Evolutionary conservation across 1,139 yeast genomes (phyloP).

Genomic region (Arxiozyma telluris): DNA sequence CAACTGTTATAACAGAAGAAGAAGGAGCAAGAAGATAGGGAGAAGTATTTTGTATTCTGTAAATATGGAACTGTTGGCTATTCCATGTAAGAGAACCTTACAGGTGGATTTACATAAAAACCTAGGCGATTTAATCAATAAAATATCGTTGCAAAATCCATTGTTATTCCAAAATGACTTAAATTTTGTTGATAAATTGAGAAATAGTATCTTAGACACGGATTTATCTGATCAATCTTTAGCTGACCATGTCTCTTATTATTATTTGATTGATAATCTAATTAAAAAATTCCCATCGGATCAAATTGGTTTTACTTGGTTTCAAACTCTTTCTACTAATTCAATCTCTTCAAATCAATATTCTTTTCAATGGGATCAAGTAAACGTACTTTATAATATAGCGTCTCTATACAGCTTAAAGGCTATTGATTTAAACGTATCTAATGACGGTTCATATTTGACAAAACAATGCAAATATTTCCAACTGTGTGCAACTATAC

Average conservation of each 20-base stretch:
- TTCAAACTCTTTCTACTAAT: constrained; percentile 52
- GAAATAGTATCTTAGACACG: constrained; percentile 32
- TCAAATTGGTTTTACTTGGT: constrained; percentile 58
- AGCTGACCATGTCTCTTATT: constrained; percentile 31
- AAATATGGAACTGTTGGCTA: constrained; percentile 1
- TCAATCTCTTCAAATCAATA: constrained; percentile 40
- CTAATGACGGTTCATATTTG: constrained; percentile 39
- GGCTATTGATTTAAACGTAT: constrained; percentile 37
- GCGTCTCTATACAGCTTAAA: constrained; percentile 55
- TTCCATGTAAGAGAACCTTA: constrained; percentile 34
- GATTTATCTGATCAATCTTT: constrained; percentile 26
- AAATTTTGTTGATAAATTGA: constrained; percentile 33
- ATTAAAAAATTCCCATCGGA: constrained; percentile 39
- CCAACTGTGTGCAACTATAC: constrained; percentile 51
- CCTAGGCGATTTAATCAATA: constrained; percentile 44
- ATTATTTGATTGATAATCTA: constrained; percentile 30
- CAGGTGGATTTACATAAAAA: constrained; percentile 38
- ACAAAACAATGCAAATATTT: constrained; percentile 53
- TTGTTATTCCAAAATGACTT: constrained; percentile 49
- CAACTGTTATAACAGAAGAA: background rate
- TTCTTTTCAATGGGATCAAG: constrained; percentile 49
- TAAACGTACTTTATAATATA: constrained; percentile 58
- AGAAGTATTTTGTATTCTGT: background rate
- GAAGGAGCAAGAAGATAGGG: background rate
- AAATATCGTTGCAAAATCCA: constrained; percentile 59